phyloP scores from a whole-genome alignment of 441 rosid species.

The Erodium trifolium region DNA sequence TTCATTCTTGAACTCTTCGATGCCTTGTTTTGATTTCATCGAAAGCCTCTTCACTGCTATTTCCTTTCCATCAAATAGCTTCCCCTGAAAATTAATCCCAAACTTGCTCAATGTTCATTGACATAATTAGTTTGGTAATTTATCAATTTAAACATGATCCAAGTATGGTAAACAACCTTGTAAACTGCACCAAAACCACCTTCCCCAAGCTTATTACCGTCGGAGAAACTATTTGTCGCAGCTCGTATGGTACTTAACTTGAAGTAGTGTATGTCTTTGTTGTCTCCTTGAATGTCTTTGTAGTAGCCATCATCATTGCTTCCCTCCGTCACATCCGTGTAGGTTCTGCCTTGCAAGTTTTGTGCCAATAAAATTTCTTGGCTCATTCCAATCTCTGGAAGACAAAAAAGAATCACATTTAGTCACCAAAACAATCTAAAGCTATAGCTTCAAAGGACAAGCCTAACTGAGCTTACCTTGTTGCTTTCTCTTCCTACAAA shows the following conservation, averaged over 20 bases:
- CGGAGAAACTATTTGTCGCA: constrained; percentile 32
- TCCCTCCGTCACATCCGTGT: neutral
- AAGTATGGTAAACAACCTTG: constrained; percentile 22
- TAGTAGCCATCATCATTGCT: neutral
- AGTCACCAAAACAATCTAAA: neutral
- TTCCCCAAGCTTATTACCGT: constrained; percentile 31
- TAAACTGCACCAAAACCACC: constrained; percentile 48
- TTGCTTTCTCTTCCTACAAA: constrained; percentile 4
- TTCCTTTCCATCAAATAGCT: constrained; percentile 22
- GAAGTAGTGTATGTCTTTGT: constrained; percentile 24
- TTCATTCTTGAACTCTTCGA: constrained; percentile 45
- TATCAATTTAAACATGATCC: neutral
- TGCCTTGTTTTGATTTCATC: constrained; percentile 33
- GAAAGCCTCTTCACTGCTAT: constrained; percentile 39
- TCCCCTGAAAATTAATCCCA: neutral
- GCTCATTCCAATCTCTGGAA: neutral
- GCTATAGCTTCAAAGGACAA: neutral
- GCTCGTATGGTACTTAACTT: constrained; percentile 26
- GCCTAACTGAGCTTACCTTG: neutral
- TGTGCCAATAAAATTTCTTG: constrained; percentile 5
- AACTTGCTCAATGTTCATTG: neutral
- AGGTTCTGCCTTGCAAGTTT: neutral
- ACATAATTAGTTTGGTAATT: neutral
- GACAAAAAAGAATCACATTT: neutral
- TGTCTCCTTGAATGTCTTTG: neutral